A percentile compares a stretch with the other conserved stretches of the same genome.
These are phyloP conservation scores for Trametes cingulata DNA, from an alignment of 768 basidiomycete species.

Conservation along the genomic window DNA sequence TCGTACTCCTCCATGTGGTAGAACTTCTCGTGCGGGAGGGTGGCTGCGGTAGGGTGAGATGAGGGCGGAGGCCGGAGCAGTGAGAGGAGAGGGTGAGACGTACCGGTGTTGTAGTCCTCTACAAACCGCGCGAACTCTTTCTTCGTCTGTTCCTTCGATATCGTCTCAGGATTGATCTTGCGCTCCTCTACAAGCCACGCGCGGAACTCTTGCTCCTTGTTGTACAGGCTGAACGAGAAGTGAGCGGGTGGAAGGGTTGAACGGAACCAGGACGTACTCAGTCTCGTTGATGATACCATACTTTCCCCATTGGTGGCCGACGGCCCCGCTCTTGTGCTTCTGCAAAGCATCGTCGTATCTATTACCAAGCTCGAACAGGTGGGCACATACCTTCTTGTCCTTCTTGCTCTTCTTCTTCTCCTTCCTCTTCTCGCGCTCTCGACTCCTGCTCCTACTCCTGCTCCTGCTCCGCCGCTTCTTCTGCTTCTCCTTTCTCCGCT, in stretches of 20 bases:
- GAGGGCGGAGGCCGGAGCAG: not conserved
- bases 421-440: constrained; percentile 44
- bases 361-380: not conserved
- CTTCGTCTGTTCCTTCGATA: constrained; percentile 81
- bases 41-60: constrained; percentile 51
- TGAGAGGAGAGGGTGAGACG: constrained; percentile 14
- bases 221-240: constrained; percentile 61
- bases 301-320: constrained; percentile 81
- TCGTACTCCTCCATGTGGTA: constrained; percentile 90
- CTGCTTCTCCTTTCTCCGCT: constrained; percentile 46
- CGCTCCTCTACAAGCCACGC: constrained; percentile 94
- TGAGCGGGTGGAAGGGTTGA: constrained; percentile 2
- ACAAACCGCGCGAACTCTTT: constrained; percentile 84
- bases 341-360: constrained; percentile 19
- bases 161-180: constrained; percentile 85
- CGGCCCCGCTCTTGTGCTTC: constrained; percentile 61
- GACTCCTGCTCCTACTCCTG: constrained; percentile 44
- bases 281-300: constrained; percentile 83
- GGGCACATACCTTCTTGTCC: constrained; percentile 58
- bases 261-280: constrained; percentile 84
- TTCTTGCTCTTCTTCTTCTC: constrained; percentile 66
- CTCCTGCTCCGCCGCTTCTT: constrained; percentile 43
- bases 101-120: constrained; percentile 84
- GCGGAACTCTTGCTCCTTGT: constrained; percentile 83
- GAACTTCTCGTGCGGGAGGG: constrained; percentile 92